Evolutionary conservation across 2,329 filamentous ascomycete genomes (phyloP).

Genomic region (Leptographium radiaticola): DNA sequence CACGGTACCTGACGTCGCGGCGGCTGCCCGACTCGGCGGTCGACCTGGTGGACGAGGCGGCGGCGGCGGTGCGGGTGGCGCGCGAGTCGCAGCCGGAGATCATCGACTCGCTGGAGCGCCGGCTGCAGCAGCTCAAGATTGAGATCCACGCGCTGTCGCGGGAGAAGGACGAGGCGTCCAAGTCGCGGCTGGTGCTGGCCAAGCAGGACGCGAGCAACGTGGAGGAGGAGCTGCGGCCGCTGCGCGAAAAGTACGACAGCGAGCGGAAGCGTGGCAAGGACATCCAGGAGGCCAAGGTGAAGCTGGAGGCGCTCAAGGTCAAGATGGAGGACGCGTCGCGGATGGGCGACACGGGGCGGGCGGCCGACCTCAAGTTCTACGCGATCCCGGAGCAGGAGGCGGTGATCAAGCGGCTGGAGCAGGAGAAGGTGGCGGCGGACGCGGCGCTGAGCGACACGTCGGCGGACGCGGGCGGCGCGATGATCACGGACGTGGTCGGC

Average conservation of each 20-base stretch:
- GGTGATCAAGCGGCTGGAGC: slow-evolving; percentile 70
- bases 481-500: slow-evolving; percentile 87
- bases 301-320: slow-evolving; percentile 81
- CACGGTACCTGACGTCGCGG: slow-evolving; percentile 81
- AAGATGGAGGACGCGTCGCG: slow-evolving; percentile 91
- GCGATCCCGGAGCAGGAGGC: slow-evolving; percentile 85
- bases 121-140: slow-evolving; percentile 81
- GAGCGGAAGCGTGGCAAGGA: slow-evolving; percentile 85
- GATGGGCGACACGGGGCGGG: slow-evolving; percentile 68
- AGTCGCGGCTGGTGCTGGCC: slow-evolving; percentile 66
- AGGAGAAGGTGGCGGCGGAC: slow-evolving; percentile 67
- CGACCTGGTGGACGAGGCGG: slow-evolving; percentile 90
- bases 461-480: slow-evolving; percentile 50
- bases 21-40: slow-evolving; percentile 93
- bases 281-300: slow-evolving; percentile 88
- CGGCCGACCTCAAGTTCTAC: slow-evolving; percentile 92
- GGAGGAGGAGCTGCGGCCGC: slow-evolving; percentile 78
- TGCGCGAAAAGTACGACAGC: slow-evolving; percentile 89
- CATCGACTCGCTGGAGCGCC: slow-evolving; percentile 87
- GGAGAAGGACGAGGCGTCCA: slow-evolving; percentile 89
- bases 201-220: slow-evolving; percentile 89
- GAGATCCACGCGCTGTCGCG: slow-evolving; percentile 91
- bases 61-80: slow-evolving; percentile 88
- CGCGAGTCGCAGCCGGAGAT: slow-evolving; percentile 94
- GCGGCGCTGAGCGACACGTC: slow-evolving; percentile 45